Evolutionary conservation across 202 grass and related monocot genomes (phyloP).

Genomic region (Setaria italica): DNA sequence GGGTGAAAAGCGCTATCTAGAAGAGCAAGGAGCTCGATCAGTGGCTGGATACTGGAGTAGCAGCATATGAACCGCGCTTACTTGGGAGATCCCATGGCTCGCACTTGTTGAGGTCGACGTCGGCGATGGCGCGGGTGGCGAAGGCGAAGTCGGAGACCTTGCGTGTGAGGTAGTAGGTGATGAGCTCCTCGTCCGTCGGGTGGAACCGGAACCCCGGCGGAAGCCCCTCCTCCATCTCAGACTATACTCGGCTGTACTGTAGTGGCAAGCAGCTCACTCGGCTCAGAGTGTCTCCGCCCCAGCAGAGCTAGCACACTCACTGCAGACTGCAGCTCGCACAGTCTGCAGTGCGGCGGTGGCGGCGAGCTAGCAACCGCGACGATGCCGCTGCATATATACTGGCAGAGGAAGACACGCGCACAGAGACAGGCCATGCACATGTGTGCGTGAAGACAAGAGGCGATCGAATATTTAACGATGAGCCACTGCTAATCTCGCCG

Average conservation of each 20-base stretch:
- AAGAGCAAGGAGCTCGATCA: background rate
- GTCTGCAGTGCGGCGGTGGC: conserved; percentile 25
- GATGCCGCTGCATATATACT: conserved; percentile 24
- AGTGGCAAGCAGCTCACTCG: too few relatives aligned
- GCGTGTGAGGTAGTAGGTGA: conserved; percentile 72
- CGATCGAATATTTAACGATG: background rate
- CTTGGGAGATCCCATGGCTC: conserved; percentile 93
- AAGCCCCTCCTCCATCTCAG: conserved; percentile 71
- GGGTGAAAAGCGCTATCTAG: background rate
- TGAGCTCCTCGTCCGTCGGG: conserved; percentile 79
- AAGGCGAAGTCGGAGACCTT: conserved; percentile 79
- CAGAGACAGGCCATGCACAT: conserved; percentile 18
- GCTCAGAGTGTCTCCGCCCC: too few relatives aligned
- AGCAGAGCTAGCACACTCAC: background rate
- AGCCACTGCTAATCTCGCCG: background rate
- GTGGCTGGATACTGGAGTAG: background rate
- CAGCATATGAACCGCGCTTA: conserved; percentile 9
- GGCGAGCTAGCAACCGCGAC: background rate
- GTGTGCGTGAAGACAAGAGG: conserved; percentile 44
- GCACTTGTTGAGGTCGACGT: conserved; percentile 88
- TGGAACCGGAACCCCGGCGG: conserved; percentile 78
- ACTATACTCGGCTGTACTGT: too few relatives aligned
- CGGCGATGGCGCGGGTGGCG: conserved; percentile 70
- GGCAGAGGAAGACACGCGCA: conserved; percentile 13
- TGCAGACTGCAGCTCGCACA: conserved; percentile 36